Evolutionary conservation across 345 rosid genomes (phyloP), one percentile per base, ranked within the genome.

Genomic region (Laguncularia racemosa): DNA sequence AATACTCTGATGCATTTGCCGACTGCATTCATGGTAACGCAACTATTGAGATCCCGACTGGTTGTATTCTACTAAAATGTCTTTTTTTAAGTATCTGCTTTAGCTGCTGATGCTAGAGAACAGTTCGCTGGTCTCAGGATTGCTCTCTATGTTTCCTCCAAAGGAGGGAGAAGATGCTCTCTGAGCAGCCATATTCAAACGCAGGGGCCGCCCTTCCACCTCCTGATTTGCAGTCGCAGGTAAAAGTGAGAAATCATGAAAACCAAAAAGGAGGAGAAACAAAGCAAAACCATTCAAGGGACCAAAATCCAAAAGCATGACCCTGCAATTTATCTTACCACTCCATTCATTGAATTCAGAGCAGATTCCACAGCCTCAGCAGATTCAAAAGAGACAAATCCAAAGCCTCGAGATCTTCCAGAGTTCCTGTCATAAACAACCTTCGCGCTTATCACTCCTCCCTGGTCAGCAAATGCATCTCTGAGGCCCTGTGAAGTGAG

Each of bases 321-420:
- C 45, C 38, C 55, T 23, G 15, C 53, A 51, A 15, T 19, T 15
- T 20, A 53, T 53, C 83, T 76, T 76, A 93, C 99, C 85, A 60
- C 84, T 64, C 90, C 97, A 46, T 89, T 82, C 96, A 83, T 78
- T 59, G 80, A 69, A 53, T 52, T 52, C 12, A 93, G n/a, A 40
- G 96, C 86, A 46, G 84, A 50, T 58, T 86, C 73, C 48, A 80
- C 78, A 58, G 73, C 72, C 54, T 81, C 89, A 0, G 81, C 84
- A 33, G 96, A 74, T 49, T 80, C 89, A 14, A 93, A 89, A 20
- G 97, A 68, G 58, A 93, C 48, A 57, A 93, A 93, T 43, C 97
- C 96, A 53, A 89, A 93, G 13, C 96, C 97, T 28, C 95, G 58
- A 61, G 99, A 89, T 65, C 93, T 83, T 66, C 96, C 91, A 0